Conservation (phyloP, 2,329 filamentous ascomycete genomes). For the Phyllosticta capitalensis region DNA sequence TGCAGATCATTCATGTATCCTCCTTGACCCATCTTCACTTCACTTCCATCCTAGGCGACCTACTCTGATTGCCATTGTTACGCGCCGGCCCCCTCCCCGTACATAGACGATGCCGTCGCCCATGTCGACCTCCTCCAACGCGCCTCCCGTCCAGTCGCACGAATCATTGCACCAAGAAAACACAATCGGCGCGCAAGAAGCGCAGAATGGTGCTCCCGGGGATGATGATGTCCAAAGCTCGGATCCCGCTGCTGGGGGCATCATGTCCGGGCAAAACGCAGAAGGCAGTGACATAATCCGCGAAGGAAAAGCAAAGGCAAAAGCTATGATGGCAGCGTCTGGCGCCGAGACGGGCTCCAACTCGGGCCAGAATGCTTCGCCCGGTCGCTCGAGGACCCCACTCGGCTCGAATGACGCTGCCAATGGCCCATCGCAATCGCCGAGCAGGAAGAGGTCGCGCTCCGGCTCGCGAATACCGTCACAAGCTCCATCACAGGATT, state of each 20-base stretch:
- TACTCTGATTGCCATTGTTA: slow-evolving; percentile 20
- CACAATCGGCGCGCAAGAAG: slow-evolving; percentile 20
- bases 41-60: slow-evolving; percentile 18
- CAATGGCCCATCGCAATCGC: slow-evolving; percentile 39
- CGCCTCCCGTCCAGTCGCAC: slow-evolving; percentile 17
- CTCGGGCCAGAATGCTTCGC: slow-evolving; percentile 21
- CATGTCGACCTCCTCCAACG: slow-evolving; percentile 15
- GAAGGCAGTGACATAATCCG: slow-evolving; percentile 39
- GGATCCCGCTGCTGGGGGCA: slow-evolving; percentile 18
- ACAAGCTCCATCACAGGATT: slow-evolving; percentile 25
- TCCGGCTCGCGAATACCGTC: slow-evolving; percentile 47
- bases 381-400: slow-evolving; percentile 19
- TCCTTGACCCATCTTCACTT: slow-evolving; percentile 15
- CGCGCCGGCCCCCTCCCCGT: slow-evolving; percentile 11
- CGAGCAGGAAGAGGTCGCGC: slow-evolving; percentile 49
- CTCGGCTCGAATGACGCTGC: slow-evolving; percentile 27
- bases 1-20: slow-evolving; percentile 20
- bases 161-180: slow-evolving; percentile 17
- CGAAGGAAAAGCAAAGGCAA: slow-evolving; percentile 52
- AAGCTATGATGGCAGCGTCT: slow-evolving; percentile 48
- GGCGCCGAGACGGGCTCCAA: slow-evolving; percentile 28
- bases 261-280: slow-evolving; percentile 20
- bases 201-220: slow-evolving; percentile 22
- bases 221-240: slow-evolving; percentile 26
- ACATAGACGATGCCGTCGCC: slow-evolving; percentile 26